These are phyloP conservation scores for Vicia villosa DNA, from an alignment of 306 rosid species.

Conservation along the genomic window DNA sequence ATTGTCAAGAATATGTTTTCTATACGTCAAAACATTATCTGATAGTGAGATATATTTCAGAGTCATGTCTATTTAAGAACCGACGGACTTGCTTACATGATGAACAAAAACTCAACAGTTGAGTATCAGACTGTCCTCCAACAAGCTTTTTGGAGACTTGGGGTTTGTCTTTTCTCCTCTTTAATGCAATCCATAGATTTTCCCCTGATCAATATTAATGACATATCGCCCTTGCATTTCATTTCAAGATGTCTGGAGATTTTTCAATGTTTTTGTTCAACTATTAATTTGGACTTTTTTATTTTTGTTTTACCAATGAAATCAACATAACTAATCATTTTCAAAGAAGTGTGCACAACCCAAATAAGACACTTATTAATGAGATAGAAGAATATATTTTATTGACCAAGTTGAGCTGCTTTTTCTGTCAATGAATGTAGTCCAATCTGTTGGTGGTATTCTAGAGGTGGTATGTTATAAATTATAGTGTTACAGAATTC, in stretches of 20 bases:
- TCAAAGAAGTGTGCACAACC: too few relatives aligned
- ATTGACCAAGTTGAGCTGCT: not conserved
- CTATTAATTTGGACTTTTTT: not conserved
- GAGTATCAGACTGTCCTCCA: too few relatives aligned
- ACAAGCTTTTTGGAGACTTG: constrained; percentile 62
- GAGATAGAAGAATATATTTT: not conserved
- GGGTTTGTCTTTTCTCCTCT: constrained; percentile 61
- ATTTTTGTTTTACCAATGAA: too few relatives aligned
- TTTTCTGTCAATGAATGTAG: constrained; percentile 5
- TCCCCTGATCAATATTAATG: constrained; percentile 7
- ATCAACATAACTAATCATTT: too few relatives aligned
- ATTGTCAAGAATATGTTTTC: constrained; percentile 26
- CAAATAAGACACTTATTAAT: too few relatives aligned
- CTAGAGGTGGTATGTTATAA: too few relatives aligned
- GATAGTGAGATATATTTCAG: constrained; percentile 57
- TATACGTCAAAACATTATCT: constrained; percentile 36
- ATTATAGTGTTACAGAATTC: too few relatives aligned
- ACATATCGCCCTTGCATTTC: constrained; percentile 13
- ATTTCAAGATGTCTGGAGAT: constrained; percentile 16
- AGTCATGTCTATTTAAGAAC: constrained; percentile 89
- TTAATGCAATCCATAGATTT: constrained; percentile 26
- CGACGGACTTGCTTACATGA: constrained; percentile 61
- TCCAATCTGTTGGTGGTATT: too few relatives aligned
- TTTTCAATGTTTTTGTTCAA: constrained; percentile 19
- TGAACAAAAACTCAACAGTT: too few relatives aligned